These are phyloP conservation scores for Psilocybe sp. DNA, from an alignment of 768 basidiomycete genomes.

Conservation along the genomic window DNA sequence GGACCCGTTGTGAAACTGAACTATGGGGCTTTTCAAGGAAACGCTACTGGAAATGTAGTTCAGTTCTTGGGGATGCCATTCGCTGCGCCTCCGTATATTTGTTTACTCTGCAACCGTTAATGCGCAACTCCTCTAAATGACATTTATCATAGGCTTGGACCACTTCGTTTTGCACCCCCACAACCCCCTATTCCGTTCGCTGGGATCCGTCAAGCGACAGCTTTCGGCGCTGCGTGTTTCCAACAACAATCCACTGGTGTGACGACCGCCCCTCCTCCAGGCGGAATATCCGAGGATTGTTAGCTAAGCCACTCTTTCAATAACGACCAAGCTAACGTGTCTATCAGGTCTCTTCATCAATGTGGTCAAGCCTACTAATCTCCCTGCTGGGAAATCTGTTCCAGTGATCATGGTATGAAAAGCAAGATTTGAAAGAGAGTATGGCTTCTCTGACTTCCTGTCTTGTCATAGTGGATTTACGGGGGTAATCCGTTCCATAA, in stretches of 20 bases:
- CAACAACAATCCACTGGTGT: conserved; percentile 30
- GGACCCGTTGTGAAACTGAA: conserved; percentile 4
- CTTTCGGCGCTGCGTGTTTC: conserved; percentile 36
- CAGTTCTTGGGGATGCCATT: conserved; percentile 40
- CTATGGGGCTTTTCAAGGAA: conserved; percentile 11
- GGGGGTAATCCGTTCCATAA: conserved; percentile 17
- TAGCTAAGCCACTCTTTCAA: background rate
- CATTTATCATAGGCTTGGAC: conserved; percentile 9
- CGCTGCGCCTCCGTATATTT: conserved; percentile 34
- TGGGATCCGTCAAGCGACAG: conserved; percentile 30
- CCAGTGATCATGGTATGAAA: conserved; percentile 40
- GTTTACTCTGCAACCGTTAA: background rate
- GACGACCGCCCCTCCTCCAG: background rate
- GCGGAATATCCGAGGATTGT: conserved; percentile 25
- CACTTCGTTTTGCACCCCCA: conserved; percentile 35
- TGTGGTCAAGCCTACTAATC: conserved; percentile 30
- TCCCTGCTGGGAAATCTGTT: conserved; percentile 23
- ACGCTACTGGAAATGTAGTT: background rate
- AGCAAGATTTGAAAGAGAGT: conserved; percentile 3
- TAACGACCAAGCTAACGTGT: background rate
- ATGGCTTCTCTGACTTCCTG: conserved; percentile 6
- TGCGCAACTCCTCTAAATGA: background rate
- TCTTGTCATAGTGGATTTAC: conserved; percentile 27
- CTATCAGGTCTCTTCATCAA: conserved; percentile 38
- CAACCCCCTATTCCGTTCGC: conserved; percentile 23